Conservation (phyloP, 441 rosid species). For the Gossypium aridum region DNA sequence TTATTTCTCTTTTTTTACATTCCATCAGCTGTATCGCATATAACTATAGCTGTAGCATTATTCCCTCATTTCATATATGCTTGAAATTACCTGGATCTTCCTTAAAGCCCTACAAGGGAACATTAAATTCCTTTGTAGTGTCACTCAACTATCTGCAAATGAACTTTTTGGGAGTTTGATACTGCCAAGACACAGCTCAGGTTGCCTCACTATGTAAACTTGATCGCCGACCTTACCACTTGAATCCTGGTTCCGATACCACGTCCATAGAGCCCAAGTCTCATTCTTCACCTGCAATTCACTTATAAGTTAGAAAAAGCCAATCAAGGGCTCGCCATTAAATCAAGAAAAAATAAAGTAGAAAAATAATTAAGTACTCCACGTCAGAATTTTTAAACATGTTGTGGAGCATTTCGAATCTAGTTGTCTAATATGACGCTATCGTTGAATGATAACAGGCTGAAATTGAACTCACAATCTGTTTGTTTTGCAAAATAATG, state of each 20-base stretch:
- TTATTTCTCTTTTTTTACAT: neutral
- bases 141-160: neutral
- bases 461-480: neutral
- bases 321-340: neutral
- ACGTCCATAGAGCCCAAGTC: constrained; percentile 64
- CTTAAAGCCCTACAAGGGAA: neutral
- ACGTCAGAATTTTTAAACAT: neutral
- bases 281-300: constrained; percentile 47
- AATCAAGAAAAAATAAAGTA: neutral
- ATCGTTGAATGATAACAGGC: neutral
- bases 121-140: neutral
- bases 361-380: neutral
- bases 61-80: neutral
- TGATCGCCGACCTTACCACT: constrained; percentile 35
- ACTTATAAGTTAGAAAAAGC: neutral
- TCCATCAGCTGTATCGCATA: neutral
- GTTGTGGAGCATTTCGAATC: neutral
- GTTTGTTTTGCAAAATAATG: neutral
- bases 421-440: neutral
- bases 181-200: constrained; percentile 32
- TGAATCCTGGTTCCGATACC: constrained; percentile 58
- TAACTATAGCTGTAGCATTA: neutral
- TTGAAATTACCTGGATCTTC: constrained; percentile 2
- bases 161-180: neutral
- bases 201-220: constrained; percentile 54